These are phyloP conservation scores for Moricandia arvensis DNA, from an alignment of 345 rosid species.

Conservation along the genomic window DNA sequence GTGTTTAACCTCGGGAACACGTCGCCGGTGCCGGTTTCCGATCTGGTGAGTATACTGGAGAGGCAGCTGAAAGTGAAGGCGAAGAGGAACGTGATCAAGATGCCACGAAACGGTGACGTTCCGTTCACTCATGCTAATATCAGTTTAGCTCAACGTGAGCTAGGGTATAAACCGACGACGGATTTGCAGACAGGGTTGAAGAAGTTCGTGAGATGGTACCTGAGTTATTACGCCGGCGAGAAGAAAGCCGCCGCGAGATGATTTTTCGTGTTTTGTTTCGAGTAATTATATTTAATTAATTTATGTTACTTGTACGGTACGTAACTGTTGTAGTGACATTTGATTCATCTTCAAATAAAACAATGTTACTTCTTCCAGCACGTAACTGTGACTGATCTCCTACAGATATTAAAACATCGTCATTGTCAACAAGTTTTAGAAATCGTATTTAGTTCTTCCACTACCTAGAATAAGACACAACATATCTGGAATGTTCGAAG, in stretches of 20 bases:
- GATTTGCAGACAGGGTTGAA: constrained; percentile 85
- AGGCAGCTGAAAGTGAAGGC: constrained; percentile 82
- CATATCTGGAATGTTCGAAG: constrained; percentile 62
- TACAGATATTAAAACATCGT: not conserved
- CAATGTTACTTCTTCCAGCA: not conserved
- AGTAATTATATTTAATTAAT: not conserved
- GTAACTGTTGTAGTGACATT: not conserved
- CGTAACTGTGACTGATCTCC: not conserved
- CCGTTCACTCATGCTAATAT: constrained; percentile 90
- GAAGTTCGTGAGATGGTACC: constrained; percentile 90
- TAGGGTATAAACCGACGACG: constrained; percentile 82
- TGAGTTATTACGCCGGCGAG: constrained; percentile 60
- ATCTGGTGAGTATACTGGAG: constrained; percentile 82
- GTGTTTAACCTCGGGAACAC: constrained; percentile 92
- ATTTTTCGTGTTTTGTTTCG: not conserved
- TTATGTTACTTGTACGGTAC: not conserved
- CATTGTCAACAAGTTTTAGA: constrained; percentile 28
- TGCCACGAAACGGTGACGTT: constrained; percentile 95
- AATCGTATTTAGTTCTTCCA: constrained; percentile 94
- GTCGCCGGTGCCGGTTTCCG: constrained; percentile 82
- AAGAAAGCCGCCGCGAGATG: constrained; percentile 55
- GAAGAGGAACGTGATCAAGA: constrained; percentile 69
- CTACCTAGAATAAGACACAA: constrained; percentile 78
- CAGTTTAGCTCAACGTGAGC: constrained; percentile 72
- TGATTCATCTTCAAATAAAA: not conserved